Percentiles rank a stretch among this genome's conserved stretches.
Conservation (phyloP, 176 grass and related monocot species). For the Cenchrus americanus region DNA sequence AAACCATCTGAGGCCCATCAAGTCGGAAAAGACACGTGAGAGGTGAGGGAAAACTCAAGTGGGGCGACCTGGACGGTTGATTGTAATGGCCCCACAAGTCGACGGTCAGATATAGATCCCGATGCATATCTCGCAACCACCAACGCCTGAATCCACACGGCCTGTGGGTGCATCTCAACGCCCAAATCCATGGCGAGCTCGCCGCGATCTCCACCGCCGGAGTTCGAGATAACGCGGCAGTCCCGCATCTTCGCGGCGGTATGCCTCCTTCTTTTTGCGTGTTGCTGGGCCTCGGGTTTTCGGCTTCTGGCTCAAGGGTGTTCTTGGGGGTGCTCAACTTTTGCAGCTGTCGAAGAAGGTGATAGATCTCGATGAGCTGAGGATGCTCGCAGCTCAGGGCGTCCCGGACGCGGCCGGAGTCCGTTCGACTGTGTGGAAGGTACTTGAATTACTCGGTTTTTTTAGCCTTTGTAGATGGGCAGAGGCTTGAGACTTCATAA, state of each 20-base stretch:
- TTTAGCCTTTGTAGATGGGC: constrained; percentile 16
- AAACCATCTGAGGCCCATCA: too few relatives aligned
- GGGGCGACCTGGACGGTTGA: neutral
- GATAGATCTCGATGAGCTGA: constrained; percentile 80
- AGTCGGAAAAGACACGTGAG: too few relatives aligned
- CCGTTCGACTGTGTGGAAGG: constrained; percentile 87
- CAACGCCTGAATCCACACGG: too few relatives aligned
- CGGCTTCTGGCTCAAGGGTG: neutral
- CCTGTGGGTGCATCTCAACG: too few relatives aligned
- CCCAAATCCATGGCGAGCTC: constrained; percentile 37
- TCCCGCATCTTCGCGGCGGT: constrained; percentile 81
- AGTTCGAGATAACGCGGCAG: constrained; percentile 75
- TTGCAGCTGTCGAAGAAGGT: constrained; percentile 76
- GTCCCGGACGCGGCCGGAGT: constrained; percentile 78
- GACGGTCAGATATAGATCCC: too few relatives aligned
- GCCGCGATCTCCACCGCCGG: constrained; percentile 45
- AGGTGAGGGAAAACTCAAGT: too few relatives aligned
- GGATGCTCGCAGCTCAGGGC: constrained; percentile 69
- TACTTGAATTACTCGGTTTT: constrained; percentile 18
- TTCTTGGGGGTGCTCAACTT: constrained; percentile 12
- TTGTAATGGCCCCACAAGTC: neutral
- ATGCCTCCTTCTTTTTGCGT: neutral
- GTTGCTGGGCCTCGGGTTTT: neutral
- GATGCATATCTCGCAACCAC: too few relatives aligned
- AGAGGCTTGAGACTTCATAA: neutral